Base-by-base conservation (phyloP, 768 basidiomycete species). In the Pulveroboletus sp. region DNA sequence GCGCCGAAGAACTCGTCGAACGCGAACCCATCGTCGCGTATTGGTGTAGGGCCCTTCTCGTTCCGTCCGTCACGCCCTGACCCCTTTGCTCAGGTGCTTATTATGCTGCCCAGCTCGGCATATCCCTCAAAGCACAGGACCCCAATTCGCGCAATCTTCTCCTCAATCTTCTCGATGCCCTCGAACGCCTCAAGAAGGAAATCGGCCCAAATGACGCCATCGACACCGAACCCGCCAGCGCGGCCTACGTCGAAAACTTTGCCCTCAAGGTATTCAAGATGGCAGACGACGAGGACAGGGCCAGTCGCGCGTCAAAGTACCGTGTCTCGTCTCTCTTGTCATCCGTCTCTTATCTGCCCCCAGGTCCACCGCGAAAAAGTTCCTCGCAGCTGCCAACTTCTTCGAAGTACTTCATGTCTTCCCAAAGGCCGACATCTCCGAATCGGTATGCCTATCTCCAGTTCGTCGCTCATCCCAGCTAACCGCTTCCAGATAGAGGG, bases 191-290 rank as follows among this genome's bases (percentile, higher is more conserved):
- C 75, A 97, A 97, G 70, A 68, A 70, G 10, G 78, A 84, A 9
- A 82, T 94, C 21, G 82, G 81, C 1, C 69, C 76, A 14, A 82
- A 82, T 52, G 93, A 97, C 59, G 85, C 90, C 10, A 77, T 97
- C 48, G 85, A 89, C 51, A 79, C 83, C 49, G 94, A 97, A 60
- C 69, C 79, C 9, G 92, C 83, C 0, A 88, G 90, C 34, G 81
- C 87, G 3, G 91, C 92, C 4, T 94, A 92, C 60, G 82, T 98
- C 40, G 94, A 97, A 73, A 93, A 94, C 70, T 98, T 98, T 74
- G 94, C 91, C 2, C 69, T 94, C 21, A 86, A 77, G 51, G 82
- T 98, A n/a, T 99, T 99, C 69, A 72, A 75, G 10, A 74, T 75
- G 56, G 95, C 95, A 17, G 97, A 99, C 64, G 86, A 88, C 58